A percentile compares a stretch with the other conserved stretches of the same genome.
These are phyloP conservation scores for Suillus lakei DNA, from an alignment of 768 basidiomycete genomes.

Conservation along the genomic window DNA sequence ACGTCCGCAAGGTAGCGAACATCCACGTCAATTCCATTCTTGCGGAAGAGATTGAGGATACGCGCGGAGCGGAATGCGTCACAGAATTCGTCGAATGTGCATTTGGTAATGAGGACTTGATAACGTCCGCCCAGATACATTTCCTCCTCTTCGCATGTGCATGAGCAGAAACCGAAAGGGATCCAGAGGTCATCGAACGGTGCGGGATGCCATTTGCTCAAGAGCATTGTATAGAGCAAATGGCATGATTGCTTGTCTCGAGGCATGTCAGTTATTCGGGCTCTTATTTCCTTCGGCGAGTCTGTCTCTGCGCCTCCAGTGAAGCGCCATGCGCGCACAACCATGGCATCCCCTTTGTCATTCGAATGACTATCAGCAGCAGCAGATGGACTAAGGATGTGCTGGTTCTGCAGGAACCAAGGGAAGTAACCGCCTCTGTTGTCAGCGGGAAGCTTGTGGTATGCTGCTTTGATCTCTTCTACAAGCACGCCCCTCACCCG, in stretches of 20 bases:
- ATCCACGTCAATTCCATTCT: constrained; percentile 1
- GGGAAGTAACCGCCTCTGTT: constrained; percentile 36
- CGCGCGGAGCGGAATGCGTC: constrained; percentile 5
- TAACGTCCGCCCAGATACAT: neutral
- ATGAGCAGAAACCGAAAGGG: constrained; percentile 25
- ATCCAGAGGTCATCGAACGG: constrained; percentile 16
- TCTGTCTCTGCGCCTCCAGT: constrained; percentile 13
- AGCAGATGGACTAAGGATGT: constrained; percentile 27
- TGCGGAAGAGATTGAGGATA: constrained; percentile 13
- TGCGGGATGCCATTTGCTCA: constrained; percentile 5
- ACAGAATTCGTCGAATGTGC: constrained; percentile 19
- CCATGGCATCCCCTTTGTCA: neutral
- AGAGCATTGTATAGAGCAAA: constrained; percentile 3
- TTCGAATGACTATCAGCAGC: neutral
- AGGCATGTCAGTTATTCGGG: constrained; percentile 1
- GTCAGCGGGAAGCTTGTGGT: constrained; percentile 25
- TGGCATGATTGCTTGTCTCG: constrained; percentile 5
- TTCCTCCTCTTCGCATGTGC: constrained; percentile 16
- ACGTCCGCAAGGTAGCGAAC: constrained; percentile 6
- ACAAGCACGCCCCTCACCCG: constrained; percentile 34
- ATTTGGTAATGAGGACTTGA: constrained; percentile 9
- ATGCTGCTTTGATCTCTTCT: constrained; percentile 37
- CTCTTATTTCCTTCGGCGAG: too few species aligned
- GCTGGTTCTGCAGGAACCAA: constrained; percentile 42
- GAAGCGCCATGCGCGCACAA: constrained; percentile 13